Percentiles rank a stretch among this genome's conserved stretches.
Conservation (phyloP, 2,329 filamentous ascomycete genomes). For the Aspergillus melleus region DNA sequence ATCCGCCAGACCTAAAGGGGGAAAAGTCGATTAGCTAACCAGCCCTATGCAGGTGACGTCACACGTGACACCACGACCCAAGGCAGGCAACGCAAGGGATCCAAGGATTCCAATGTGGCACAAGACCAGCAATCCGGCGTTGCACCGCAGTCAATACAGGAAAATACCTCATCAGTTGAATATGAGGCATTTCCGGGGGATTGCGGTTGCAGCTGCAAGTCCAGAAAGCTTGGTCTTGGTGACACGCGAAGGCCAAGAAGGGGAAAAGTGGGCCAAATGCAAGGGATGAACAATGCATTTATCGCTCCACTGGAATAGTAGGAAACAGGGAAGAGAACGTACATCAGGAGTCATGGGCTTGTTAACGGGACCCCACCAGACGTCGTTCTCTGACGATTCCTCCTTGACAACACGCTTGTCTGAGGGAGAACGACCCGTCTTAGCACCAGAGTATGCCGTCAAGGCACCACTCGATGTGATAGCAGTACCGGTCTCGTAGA, state of each 20-base stretch:
- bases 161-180: constrained; percentile 18
- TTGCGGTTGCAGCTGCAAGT: constrained; percentile 6
- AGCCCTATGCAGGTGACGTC: constrained; percentile 30
- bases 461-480: constrained; percentile 94
- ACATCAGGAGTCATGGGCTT: constrained; percentile 98
- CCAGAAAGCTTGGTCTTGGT: constrained; percentile 18
- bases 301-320: constrained; percentile 9
- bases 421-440: constrained; percentile 93
- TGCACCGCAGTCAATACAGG: constrained; percentile 7
- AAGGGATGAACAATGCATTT: constrained; percentile 17
- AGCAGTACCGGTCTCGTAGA: constrained; percentile 95
- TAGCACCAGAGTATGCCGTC: constrained; percentile 95
- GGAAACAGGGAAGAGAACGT: constrained; percentile 46
- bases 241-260: constrained; percentile 4
- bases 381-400: constrained; percentile 78
- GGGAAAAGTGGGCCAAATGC: constrained; percentile 20
- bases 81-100: constrained; percentile 5
- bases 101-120: constrained; percentile 1
- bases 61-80: constrained; percentile 14
- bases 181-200: constrained; percentile 17
- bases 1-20: constrained; percentile 87
- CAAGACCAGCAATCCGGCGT: constrained; percentile 16
- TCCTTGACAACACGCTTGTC: constrained; percentile 99
- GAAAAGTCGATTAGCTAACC: constrained; percentile 18
- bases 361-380: constrained; percentile 99